Conservation (phyloP, 2,329 filamentous ascomycete genomes). For the Neopestalotiopsis clavispora region DNA sequence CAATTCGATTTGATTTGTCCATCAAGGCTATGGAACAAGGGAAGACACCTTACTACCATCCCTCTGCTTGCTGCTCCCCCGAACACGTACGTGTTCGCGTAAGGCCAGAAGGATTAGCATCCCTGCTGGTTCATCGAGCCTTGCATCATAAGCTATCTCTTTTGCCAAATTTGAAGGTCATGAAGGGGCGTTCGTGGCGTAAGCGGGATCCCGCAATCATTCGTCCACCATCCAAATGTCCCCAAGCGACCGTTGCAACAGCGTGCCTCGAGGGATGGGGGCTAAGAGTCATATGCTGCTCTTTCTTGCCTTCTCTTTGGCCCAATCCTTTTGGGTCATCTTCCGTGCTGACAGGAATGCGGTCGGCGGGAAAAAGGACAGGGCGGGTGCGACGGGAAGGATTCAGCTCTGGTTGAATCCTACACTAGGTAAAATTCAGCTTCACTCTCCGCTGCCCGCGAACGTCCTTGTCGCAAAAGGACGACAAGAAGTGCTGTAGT, state of each 20-base stretch:
- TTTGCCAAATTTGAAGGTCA: too few relatives aligned
- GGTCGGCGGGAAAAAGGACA: not conserved
- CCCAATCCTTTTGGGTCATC: not conserved
- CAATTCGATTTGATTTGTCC: not conserved
- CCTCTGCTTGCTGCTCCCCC: not conserved
- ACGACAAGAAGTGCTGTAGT: too few relatives aligned
- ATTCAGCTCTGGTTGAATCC: not conserved
- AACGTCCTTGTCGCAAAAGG: not conserved
- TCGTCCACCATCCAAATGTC: not conserved
- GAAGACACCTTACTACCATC: not conserved
- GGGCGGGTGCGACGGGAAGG: not conserved
- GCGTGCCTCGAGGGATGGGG: not conserved
- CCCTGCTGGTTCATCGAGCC: not conserved
- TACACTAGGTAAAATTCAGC: not conserved
- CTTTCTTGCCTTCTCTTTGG: not conserved
- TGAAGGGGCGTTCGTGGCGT: not conserved
- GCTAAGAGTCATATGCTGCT: not conserved
- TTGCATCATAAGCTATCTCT: not conserved
- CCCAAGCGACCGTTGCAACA: not conserved
- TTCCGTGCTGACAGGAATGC: not conserved
- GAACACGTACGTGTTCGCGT: not conserved
- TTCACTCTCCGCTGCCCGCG: not conserved
- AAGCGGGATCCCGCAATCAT: not conserved
- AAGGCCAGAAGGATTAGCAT: not conserved
- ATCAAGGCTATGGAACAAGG: not conserved